Percentiles rank a stretch among this genome's conserved stretches.
phyloP scores from a whole-genome alignment of 495 filamentous ascomycete genomes.

The Glonium stellatum region DNA sequence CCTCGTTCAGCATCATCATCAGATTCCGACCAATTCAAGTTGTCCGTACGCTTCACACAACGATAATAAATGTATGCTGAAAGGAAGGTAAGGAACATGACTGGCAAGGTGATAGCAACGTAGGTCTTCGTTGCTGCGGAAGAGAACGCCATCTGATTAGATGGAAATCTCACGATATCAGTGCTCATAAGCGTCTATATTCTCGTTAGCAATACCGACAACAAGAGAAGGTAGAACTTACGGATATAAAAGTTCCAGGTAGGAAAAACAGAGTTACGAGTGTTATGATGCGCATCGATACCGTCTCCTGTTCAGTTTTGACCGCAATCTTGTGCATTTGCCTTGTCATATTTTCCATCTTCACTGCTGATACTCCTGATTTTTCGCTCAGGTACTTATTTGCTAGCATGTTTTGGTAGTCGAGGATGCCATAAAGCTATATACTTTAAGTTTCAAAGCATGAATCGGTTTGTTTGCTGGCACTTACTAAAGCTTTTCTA shows the following conservation, averaged over 20 bases:
- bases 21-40: not conserved
- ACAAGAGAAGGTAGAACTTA: constrained; percentile 17
- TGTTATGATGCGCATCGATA: constrained; percentile 40
- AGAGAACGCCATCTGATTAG: constrained; percentile 9
- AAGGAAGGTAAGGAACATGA: constrained; percentile 14
- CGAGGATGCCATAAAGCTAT: constrained; percentile 32
- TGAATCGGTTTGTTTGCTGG: not conserved
- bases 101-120: constrained; percentile 14
- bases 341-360: constrained; percentile 34
- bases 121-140: constrained; percentile 18
- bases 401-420: constrained; percentile 31
- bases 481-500: constrained; percentile 29
- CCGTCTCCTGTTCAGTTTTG: constrained; percentile 27
- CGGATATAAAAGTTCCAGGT: constrained; percentile 42
- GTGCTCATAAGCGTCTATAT: constrained; percentile 33
- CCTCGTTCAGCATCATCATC: not conserved
- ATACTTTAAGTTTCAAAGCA: constrained; percentile 1
- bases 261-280: constrained; percentile 41
- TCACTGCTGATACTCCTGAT: constrained; percentile 28
- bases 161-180: constrained; percentile 27
- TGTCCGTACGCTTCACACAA: not conserved
- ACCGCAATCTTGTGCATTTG: constrained; percentile 24
- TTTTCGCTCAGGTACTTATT: constrained; percentile 31
- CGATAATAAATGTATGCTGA: constrained; percentile 11
- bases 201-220: not conserved